Base-by-base conservation (phyloP, 140 eudicot genomes). In the Flaveria floridana region DNA sequence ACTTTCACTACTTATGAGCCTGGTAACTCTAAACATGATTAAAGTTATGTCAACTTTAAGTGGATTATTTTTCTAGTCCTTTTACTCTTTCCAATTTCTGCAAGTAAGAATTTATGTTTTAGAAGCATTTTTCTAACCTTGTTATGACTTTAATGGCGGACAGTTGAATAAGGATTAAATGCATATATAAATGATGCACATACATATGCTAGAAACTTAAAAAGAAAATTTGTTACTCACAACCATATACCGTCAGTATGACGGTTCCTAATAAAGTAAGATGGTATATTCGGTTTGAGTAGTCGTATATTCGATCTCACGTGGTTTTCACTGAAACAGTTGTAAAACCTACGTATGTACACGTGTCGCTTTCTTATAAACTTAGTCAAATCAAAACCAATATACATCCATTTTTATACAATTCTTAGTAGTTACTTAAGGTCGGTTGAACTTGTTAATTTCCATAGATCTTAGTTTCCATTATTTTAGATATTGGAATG, bases 151-250 rank as follows among this genome's bases (percentile, higher is more conserved):
- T 34, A 79, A 84, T 78, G 83, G 28, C 68, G 74, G 70, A 51
- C 55, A 52, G 65, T 76, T 72, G 73, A 68, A 15, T 16, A 25
- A 20, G 74, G 73, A 13, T 62, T 74, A 69, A 82, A 78, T 78
- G 81, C 65, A 73, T 70, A 44, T 82, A 73, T 70, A 30, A 78
- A 47, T 62, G 74, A 81, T 37, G 71, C 71, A 23, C 21, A 30
- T 46, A 81, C 48, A 70, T 51, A 70, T 62, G 68, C 66, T 78
- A 39, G 58, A 78, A 70, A 59, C 39, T 26, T 62, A 62, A 14
- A 62, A 12, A 48, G 73, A 59, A 8, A 55, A 0, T 69, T 44
- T 44, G 70, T 63, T 50, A 50, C 66, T 21, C 70, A 16, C 53
- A 48, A 44, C 8, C 44, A 71, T 79, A 59, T 12, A 23, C 65